Evolutionary conservation across 75 land plant genomes (phyloP).

Genomic region (Cunninghamia lanceolata): DNA sequence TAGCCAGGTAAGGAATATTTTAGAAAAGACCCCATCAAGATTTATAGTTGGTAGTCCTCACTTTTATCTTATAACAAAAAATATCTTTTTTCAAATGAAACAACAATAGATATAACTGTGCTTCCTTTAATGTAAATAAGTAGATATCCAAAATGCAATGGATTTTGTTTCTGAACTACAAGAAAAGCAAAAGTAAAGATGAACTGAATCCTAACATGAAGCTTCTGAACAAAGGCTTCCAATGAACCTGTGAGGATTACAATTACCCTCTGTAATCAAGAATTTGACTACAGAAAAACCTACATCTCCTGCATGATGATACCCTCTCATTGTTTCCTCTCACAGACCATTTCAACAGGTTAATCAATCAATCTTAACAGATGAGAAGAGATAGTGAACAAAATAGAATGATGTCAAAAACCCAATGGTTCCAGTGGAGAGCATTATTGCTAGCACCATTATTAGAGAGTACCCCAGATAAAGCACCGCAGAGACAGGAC

Average conservation of each 20-base stretch:
- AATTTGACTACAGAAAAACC: not conserved
- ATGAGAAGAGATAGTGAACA: constrained; percentile 82
- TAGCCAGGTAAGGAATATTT: no score
- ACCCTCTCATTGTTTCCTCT: not conserved
- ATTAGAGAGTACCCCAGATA: constrained; percentile 77
- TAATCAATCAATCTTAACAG: constrained; percentile 69
- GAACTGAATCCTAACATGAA: not conserved
- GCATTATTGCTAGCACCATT: constrained; percentile 84
- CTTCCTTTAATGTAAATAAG: no score
- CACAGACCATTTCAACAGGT: not conserved
- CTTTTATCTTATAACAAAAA: no score
- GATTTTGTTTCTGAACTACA: not conserved
- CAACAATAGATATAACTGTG: no score
- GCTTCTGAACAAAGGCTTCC: not conserved
- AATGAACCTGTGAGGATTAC: not conserved
- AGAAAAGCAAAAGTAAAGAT: not conserved
- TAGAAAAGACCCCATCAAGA: no score
- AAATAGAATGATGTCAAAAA: constrained; percentile 83
- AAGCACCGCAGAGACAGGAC: constrained; percentile 80
- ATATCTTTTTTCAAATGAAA: no score
- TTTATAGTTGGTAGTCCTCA: no score
- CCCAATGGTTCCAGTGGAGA: constrained; percentile 76
- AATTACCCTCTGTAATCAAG: not conserved
- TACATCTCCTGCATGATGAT: not conserved
- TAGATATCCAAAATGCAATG: not conserved